Percentiles rank a stretch among this genome's conserved stretches.
phyloP scores from a whole-genome alignment of 441 rosid species.

The Bocquillonia castaneifolia region DNA sequence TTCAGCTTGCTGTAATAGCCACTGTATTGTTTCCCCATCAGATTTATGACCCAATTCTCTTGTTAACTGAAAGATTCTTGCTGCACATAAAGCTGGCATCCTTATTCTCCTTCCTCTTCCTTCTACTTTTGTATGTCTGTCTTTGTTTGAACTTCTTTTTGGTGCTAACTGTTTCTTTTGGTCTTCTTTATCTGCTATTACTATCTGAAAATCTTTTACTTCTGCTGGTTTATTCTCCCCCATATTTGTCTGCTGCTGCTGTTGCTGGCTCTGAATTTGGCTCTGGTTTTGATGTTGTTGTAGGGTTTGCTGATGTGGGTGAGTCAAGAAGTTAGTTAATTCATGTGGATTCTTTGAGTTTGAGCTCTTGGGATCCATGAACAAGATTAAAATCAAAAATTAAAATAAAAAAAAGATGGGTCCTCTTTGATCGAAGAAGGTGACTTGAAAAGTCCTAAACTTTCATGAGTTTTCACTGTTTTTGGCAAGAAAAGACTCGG shows the following conservation, averaged over 20 bases:
- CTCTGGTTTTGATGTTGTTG: constrained; percentile 24
- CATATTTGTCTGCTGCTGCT: constrained; percentile 27
- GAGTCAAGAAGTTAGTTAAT: constrained; percentile 60
- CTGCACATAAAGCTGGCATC: constrained; percentile 98
- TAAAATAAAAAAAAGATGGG: constrained; percentile 16
- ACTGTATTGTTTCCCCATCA: constrained; percentile 92
- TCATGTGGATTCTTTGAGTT: constrained; percentile 33
- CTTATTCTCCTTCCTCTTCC: constrained; percentile 90
- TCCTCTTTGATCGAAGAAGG: constrained; percentile 41
- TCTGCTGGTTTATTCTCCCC: constrained; percentile 57
- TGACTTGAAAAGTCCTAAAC: constrained; percentile 52
- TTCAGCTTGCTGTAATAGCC: constrained; percentile 90
- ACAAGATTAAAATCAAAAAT: constrained; percentile 17
- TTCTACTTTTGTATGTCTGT: constrained; percentile 92
- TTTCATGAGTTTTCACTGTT: constrained; percentile 58
- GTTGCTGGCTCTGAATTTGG: constrained; percentile 10
- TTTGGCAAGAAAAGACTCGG: constrained; percentile 40
- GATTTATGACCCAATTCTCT: constrained; percentile 97
- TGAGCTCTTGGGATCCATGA: constrained; percentile 87
- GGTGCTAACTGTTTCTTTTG: constrained; percentile 62
- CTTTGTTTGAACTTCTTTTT: constrained; percentile 88
- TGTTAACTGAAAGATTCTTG: constrained; percentile 89
- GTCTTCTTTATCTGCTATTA: constrained; percentile 57
- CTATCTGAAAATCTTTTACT: constrained; percentile 72
- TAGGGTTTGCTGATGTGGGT: constrained; percentile 26